phyloP scores from a whole-genome alignment of 768 basidiomycete species.

The Paxillus ammoniavirescens region DNA sequence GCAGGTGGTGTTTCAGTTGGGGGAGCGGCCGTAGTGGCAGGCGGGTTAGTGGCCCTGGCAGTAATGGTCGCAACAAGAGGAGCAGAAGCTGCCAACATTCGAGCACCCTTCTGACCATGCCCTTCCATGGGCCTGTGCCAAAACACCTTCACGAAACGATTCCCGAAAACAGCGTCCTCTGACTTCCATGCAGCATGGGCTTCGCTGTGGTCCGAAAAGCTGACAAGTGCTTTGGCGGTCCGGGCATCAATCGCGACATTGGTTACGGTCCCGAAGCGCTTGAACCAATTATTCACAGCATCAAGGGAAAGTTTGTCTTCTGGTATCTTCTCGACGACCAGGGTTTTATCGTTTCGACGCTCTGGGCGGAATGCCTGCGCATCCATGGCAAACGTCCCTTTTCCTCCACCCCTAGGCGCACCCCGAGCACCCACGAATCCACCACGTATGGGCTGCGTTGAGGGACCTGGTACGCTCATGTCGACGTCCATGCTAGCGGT shows the following conservation, averaged over 20 bases:
- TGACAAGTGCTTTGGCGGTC: slow-evolving; percentile 80
- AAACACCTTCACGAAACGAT: slow-evolving; percentile 93
- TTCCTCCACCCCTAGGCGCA: slow-evolving; percentile 46
- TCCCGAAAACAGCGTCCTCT: slow-evolving; percentile 92
- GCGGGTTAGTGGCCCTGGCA: slow-evolving; percentile 22
- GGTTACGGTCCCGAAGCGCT: slow-evolving; percentile 87
- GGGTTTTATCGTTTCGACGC: slow-evolving; percentile 69
- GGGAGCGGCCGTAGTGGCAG: slow-evolving; percentile 49
- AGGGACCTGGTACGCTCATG: slow-evolving; percentile 24
- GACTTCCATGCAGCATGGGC: slow-evolving; percentile 89
- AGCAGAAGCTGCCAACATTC: slow-evolving; percentile 81
- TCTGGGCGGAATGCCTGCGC: slow-evolving; percentile 66
- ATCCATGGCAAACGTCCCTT: slow-evolving; percentile 63
- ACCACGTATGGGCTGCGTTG: slow-evolving; percentile 17
- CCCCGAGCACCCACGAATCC: slow-evolving; percentile 41
- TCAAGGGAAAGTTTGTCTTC: slow-evolving; percentile 76
- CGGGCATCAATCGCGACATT: slow-evolving; percentile 84
- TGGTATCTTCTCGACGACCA: slow-evolving; percentile 95
- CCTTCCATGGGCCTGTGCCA: slow-evolving; percentile 96
- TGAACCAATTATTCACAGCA: slow-evolving; percentile 85
- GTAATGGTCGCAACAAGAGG: slow-evolving; percentile 66
- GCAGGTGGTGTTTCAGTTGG: slow-evolving; percentile 25
- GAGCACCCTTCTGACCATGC: slow-evolving; percentile 74
- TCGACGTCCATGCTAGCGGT: slow-evolving; percentile 31
- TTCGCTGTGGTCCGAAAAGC: slow-evolving; percentile 79